Evolutionary conservation across 2,329 filamentous ascomycete species (phyloP), one percentile per base, ranked within the genome.

Genomic region (Cordyceps cateniannulata): DNA sequence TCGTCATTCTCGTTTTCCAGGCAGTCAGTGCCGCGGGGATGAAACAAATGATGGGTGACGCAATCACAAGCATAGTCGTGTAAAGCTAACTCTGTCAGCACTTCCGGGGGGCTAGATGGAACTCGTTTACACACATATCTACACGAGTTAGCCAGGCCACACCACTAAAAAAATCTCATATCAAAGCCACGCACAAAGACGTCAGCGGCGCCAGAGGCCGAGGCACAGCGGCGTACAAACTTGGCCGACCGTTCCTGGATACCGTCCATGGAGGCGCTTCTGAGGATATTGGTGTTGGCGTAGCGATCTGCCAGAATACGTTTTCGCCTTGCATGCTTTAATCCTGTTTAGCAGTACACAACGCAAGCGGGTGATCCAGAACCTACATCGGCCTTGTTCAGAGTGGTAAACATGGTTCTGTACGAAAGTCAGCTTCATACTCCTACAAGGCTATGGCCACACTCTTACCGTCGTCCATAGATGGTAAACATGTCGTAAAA

Each of bases 1-100:
- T 85, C 81, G 60, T 89, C 85, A n/a, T 78, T 69, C 35, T 73
- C 65, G 20, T 78, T 73, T 32, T 80, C 75, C 2, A 89, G 76
- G 9, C 85, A 87, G 62, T 85, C 77, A 1, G 84, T 82, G 2
- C 86, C 86, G 61, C 84, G 78, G 0, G 86, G 85, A 59, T 87
- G 84, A 67, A 90, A 88, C n/a, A 90, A 77, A 65, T 88, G 85
- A 66, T 88, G 84, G 0, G 85, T 87, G 29, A 85, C 81, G 66
- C 86, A 88, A 67, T 90, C 87, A 58, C 88, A 84, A 1, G 87
- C 86, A 68, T 87, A 90, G 27, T 86, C 81, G 64, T 90, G 87
- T 1, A 89, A 74, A 48, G 69, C 69, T 75, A 48, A 24, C n/a
- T 24, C 20, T 27, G 59, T 72, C 49, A 71, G 68, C 32, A 25